These are phyloP conservation scores for Phoenix dactylifera DNA, from an alignment of 176 grass and related monocot species.

Conservation along the genomic window DNA sequence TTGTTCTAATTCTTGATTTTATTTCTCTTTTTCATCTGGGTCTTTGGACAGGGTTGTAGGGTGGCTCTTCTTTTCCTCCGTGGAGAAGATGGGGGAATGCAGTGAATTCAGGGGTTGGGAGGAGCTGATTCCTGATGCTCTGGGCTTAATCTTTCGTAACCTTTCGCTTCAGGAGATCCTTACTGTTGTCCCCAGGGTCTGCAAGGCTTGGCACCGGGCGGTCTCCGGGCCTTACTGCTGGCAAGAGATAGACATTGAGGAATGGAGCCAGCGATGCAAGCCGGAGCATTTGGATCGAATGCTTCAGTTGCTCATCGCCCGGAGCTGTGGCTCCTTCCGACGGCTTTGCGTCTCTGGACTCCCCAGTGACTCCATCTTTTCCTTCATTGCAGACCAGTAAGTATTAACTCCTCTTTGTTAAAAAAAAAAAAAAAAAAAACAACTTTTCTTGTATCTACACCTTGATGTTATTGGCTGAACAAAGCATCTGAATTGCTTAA, in stretches of 20 bases:
- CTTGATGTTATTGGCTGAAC: too few species aligned
- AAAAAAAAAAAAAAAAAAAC: too few species aligned
- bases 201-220: slow-evolving; percentile 65
- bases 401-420: not conserved
- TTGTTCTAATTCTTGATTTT: too few species aligned
- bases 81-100: slow-evolving; percentile 50
- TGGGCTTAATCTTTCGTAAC: slow-evolving; percentile 85
- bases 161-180: slow-evolving; percentile 77
- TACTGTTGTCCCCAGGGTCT: slow-evolving; percentile 83
- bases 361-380: slow-evolving; percentile 55
- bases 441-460: too few species aligned
- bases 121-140: slow-evolving; percentile 79
- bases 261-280: slow-evolving; percentile 82
- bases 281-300: slow-evolving; percentile 74
- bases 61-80: not conserved
- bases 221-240: slow-evolving; percentile 88
- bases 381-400: slow-evolving; percentile 85
- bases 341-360: slow-evolving; percentile 73
- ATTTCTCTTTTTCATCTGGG: too few species aligned
- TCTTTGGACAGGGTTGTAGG: not conserved
- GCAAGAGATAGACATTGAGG: slow-evolving; percentile 93
- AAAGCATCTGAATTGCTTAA: too few species aligned
- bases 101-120: slow-evolving; percentile 69
- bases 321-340: slow-evolving; percentile 59
- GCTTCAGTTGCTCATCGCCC: slow-evolving; percentile 65